Evolutionary conservation across 176 grass and related monocot genomes (phyloP).

Genomic region (Oryza longistaminata): DNA sequence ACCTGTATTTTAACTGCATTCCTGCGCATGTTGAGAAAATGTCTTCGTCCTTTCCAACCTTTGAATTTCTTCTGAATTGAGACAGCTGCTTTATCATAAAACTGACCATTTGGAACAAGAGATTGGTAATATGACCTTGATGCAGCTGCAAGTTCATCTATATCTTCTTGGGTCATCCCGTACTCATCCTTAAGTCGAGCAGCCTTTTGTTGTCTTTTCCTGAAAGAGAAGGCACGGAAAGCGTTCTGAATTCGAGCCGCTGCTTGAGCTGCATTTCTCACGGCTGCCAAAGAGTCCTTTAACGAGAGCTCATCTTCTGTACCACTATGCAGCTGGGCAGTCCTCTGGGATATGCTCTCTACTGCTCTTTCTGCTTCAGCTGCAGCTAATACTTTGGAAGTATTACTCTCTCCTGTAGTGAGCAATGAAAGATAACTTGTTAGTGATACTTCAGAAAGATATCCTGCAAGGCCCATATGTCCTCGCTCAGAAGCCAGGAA

Average conservation of each 20-base stretch:
- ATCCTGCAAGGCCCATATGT: constrained; percentile 79
- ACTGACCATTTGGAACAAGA: constrained; percentile 51
- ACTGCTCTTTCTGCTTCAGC: constrained; percentile 63
- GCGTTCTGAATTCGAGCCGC: constrained; percentile 95
- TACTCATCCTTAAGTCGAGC: constrained; percentile 66
- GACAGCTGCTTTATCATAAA: constrained; percentile 86
- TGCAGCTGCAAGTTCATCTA: constrained; percentile 72
- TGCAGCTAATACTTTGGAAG: constrained; percentile 64
- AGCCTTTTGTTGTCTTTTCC: constrained; percentile 63
- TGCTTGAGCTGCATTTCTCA: constrained; percentile 89
- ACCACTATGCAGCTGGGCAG: constrained; percentile 44
- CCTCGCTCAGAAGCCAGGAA: constrained; percentile 86
- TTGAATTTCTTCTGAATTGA: constrained; percentile 95
- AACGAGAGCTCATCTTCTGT: constrained; percentile 89
- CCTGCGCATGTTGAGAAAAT: constrained; percentile 74
- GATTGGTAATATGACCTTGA: constrained; percentile 53
- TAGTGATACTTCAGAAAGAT: constrained; percentile 82
- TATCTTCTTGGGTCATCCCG: constrained; percentile 89
- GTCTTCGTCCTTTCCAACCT: constrained; percentile 90
- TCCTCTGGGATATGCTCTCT: constrained; percentile 71
- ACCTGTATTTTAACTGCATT: constrained; percentile 98
- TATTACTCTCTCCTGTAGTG: constrained; percentile 60
- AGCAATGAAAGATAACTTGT: constrained; percentile 85
- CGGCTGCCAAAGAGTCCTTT: constrained; percentile 94
- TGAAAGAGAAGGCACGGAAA: constrained; percentile 92